A percentile compares a stretch with the other conserved stretches of the same genome.
Conservation (phyloP, 169 alveolate genomes). For the Cyclospora cayetanensis region DNA sequence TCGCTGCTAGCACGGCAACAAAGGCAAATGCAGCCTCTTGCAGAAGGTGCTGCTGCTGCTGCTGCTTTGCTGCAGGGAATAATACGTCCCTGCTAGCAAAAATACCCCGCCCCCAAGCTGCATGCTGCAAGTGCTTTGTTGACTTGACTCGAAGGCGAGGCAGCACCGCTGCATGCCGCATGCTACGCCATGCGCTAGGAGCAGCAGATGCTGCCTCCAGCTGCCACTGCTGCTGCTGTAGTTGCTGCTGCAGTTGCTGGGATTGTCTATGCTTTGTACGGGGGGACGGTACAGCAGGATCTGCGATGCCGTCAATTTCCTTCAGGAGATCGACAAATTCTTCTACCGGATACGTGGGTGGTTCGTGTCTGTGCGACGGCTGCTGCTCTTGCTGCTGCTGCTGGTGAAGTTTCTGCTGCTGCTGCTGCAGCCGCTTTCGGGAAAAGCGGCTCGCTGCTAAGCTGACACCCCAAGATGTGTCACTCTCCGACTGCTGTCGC, state of each 20-base stretch:
- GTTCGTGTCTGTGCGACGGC: constrained; percentile 11
- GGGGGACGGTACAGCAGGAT: constrained; percentile 42
- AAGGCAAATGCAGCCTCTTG: constrained; percentile 33
- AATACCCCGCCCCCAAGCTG: neutral
- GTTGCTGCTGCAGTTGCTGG: neutral
- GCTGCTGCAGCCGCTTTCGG: constrained; percentile 55
- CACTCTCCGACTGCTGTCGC: neutral
- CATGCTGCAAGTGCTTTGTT: neutral
- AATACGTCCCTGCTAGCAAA: neutral
- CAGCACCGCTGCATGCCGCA: constrained; percentile 1
- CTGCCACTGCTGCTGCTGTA: constrained; percentile 26
- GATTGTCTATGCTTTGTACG: neutral
- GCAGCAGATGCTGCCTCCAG: neutral
- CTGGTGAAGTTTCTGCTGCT: constrained; percentile 51
- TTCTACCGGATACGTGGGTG: neutral
- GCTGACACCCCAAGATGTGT: neutral
- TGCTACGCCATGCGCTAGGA: neutral
- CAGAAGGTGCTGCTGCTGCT: constrained; percentile 28
- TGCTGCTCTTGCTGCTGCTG: constrained; percentile 14
- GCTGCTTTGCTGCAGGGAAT: constrained; percentile 36
- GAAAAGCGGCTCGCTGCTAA: constrained; percentile 13
- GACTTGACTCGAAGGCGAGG: neutral
- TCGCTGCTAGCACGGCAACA: constrained; percentile 60
- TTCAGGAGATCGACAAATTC: constrained; percentile 48
- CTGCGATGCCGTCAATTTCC: constrained; percentile 58